Evolutionary conservation across 345 rosid species (phyloP).

Genomic region (Lepidium sativum): DNA sequence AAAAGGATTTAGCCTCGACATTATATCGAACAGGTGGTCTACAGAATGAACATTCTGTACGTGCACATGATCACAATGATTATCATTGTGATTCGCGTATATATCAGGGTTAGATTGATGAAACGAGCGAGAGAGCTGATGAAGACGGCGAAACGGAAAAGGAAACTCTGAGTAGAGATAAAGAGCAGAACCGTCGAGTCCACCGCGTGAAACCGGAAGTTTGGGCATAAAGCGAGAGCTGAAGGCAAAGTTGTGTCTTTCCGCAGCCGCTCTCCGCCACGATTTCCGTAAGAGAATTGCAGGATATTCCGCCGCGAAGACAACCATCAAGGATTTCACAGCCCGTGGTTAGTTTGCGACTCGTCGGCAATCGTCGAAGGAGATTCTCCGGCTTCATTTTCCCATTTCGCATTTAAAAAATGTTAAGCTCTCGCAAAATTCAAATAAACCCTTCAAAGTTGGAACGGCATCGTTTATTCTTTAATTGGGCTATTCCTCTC

Average conservation of each 20-base stretch:
- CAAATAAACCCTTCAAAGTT: neutral
- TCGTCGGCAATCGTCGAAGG: conserved; percentile 14
- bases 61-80: conserved; percentile 50
- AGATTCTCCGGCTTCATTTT: conserved; percentile 42
- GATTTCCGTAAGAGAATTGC: conserved; percentile 68
- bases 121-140: conserved; percentile 43
- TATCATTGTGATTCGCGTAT: conserved; percentile 18
- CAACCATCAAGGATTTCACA: conserved; percentile 52
- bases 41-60: conserved; percentile 55
- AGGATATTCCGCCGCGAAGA: conserved; percentile 70
- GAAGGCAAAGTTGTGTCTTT: conserved; percentile 87
- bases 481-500: neutral
- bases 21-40: conserved; percentile 64
- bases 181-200: conserved; percentile 66
- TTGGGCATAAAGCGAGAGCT: conserved; percentile 63
- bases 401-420: neutral
- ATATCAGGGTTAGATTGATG: conserved; percentile 26
- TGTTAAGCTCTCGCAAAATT: conserved; percentile 9
- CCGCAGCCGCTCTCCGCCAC: conserved; percentile 83
- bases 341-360: conserved; percentile 54
- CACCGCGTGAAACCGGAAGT: conserved; percentile 67
- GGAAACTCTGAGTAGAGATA: conserved; percentile 74
- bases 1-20: conserved; percentile 53
- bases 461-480: neutral
- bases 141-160: conserved; percentile 71